Conservation (phyloP, 352 stramenopile species). For the Globisporangium spinosum region DNA sequence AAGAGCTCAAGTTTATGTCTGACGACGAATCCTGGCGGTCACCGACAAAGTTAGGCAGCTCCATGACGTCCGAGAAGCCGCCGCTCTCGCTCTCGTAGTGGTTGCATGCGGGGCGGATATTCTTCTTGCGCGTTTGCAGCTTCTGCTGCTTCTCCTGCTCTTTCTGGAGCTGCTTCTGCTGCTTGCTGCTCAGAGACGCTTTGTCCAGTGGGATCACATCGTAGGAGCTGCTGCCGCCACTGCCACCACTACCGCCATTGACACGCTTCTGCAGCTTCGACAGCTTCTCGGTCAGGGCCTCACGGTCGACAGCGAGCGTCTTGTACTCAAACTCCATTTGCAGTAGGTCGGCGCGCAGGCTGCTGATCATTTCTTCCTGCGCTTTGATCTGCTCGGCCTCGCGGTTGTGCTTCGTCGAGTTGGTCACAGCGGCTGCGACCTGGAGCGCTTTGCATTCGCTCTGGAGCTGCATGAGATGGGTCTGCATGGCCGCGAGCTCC, state of each 20-base stretch:
- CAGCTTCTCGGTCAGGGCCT: not conserved
- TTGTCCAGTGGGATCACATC: not conserved
- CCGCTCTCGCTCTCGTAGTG: not conserved
- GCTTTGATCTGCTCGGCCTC: not conserved
- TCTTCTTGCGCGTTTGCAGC: not conserved
- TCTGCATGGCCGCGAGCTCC: not conserved
- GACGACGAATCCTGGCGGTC: not conserved
- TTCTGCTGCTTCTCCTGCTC: not conserved
- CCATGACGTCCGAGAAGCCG: not conserved
- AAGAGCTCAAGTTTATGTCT: not conserved
- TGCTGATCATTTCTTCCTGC: not conserved
- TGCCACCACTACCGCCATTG: not conserved
- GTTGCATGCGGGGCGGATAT: not conserved
- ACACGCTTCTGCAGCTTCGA: not conserved
- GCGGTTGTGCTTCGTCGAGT: not conserved
- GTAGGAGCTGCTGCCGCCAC: not conserved
- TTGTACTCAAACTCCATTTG: not conserved
- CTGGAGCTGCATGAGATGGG: not conserved
- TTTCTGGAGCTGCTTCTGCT: not conserved
- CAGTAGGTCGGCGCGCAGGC: not conserved
- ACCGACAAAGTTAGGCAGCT: not conserved
- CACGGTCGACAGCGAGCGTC: not conserved
- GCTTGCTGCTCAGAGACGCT: not conserved
- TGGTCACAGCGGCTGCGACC: not conserved
- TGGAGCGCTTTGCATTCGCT: not conserved